Percentiles rank a stretch among this genome's conserved stretches.
phyloP scores from a whole-genome alignment of 805 yeast species.

The Ogataea wickerhamii region DNA sequence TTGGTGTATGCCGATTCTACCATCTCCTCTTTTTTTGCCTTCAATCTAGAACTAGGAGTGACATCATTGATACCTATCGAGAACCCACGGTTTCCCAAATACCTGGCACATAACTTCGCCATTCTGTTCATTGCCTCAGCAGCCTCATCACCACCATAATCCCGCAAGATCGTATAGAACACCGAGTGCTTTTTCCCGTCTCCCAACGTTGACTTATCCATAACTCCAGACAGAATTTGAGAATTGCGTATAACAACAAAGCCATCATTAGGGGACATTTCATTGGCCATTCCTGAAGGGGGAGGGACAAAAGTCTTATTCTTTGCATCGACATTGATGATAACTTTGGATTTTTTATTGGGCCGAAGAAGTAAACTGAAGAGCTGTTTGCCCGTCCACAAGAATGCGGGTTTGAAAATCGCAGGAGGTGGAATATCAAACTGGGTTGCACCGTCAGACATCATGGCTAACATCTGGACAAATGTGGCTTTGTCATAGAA shows the following conservation, averaged over 20 bases:
- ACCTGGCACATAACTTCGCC: slow-evolving; percentile 98
- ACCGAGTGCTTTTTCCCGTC: slow-evolving; percentile 98
- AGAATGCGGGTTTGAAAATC: slow-evolving; percentile 76
- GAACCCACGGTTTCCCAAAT: slow-evolving; percentile 90
- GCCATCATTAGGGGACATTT: slow-evolving; percentile 98
- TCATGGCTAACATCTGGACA: slow-evolving; percentile 82
- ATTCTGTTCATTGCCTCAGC: slow-evolving; percentile 96
- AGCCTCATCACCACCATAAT: slow-evolving; percentile 95
- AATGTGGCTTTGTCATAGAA: slow-evolving; percentile 86
- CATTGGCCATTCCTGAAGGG: slow-evolving; percentile 63
- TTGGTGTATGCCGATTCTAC: slow-evolving; percentile 87
- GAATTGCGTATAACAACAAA: slow-evolving; percentile 89
- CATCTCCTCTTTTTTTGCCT: slow-evolving; percentile 73
- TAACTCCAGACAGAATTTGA: slow-evolving; percentile 82
- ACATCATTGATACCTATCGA: slow-evolving; percentile 97
- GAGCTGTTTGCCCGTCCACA: slow-evolving; percentile 98
- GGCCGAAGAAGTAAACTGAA: slow-evolving; percentile 87
- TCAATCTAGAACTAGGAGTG: slow-evolving; percentile 82
- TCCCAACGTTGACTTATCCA: slow-evolving; percentile 95
- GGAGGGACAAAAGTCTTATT: slow-evolving; percentile 89
- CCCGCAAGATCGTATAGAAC: slow-evolving; percentile 90
- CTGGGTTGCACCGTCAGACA: slow-evolving; percentile 87
- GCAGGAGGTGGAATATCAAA: slow-evolving; percentile 97
- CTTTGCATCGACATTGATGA: slow-evolving; percentile 90
- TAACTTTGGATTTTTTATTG: slow-evolving; percentile 67